Evolutionary conservation across 176 grass and related monocot species (phyloP), one percentile per base, ranked within the genome.

Genomic region (Miscanthus lutarioriparius): DNA sequence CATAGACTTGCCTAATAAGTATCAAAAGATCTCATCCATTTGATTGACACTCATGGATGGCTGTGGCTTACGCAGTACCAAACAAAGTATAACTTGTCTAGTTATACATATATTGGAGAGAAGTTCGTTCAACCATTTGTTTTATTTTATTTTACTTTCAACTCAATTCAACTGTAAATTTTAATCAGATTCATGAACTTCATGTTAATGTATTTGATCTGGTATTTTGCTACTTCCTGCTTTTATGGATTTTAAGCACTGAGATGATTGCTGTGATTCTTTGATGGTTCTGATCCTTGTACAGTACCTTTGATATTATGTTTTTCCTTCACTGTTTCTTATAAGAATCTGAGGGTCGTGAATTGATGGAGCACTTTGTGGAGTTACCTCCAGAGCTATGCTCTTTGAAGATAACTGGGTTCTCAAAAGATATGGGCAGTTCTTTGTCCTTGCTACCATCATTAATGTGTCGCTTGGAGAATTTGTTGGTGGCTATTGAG

Each of bases 381-480:
- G 87, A 93, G 89, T 75, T 98, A 89, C 96, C 96, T 82, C 84
- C 92, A 75, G 96, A 98, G 67, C 59, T 95, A 61, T 98, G 96
- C 74, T 91, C 80, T 64, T 87, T 98, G 87, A 98, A 98, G 85
- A 92, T 98, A 80, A 66, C 73, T 91, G 92, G 96, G 9, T 98
- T 98, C 80, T 95, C 96, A 72, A 98, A 98, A 89, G 91, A 98
- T 78, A 95, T 98, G 64, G 91, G 96, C 71, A 98, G 96, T 88
- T 91, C 92, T 70, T 86, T 98, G 45, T 98, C 96, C 70, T 91
- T 98, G 35, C 89, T 98, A 82, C 96, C 92, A 61, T 98, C 96
- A 70, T 88, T 98, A 81, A 98, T 95, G 91, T 86, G 83, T 77
- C 96, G 96, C 30, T 83, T 98, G 71, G 92, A 93, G 86, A 98